Base-by-base conservation (phyloP, 1,284 basidiomycete species). In the Ustilago lituana region DNA sequence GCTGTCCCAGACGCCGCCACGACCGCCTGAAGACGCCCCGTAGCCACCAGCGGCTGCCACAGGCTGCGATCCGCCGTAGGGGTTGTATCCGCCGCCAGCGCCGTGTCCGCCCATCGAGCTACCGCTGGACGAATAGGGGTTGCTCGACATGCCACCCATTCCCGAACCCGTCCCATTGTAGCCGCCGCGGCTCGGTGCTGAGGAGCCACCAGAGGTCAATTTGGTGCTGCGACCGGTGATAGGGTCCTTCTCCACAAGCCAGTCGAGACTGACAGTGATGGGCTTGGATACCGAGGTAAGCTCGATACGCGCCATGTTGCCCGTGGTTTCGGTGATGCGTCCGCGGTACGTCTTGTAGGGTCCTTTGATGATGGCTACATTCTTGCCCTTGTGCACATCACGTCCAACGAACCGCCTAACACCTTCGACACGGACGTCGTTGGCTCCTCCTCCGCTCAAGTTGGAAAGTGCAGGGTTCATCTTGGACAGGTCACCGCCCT, bases 321-420 rank as follows among this genome's bases (percentile, higher is more conserved):
- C 95, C 56, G 94, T 95, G 12, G 93, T 92, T 79, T 98, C 96
- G 83, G 95, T 98, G 86, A 98, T 91, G 11, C 90, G 89, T 7
- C 96, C 96, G 46, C 90, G 86, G 74, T 94, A 90, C 9, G 94
- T 93, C 84, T 99, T 98, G 82, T 91, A 89, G 0, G 91, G 88
- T 2, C 96, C 95, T 79, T 92, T 91, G 63, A 92, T 86, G 20
- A 98, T 89, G 14, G 88, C 88, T 15, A 98, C 92, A 4, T 86
- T 85, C 2, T 88, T 87, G 26, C 94, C 94, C 74, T 94, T 90
- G 76, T 92, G 86, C 35, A 91, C 86, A 82, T 97, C 93, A 29
- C 74, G 73, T 15, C 75, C 75, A 24, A 71, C 71, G 8, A 66
- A 35, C 14, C 75, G 69, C 22, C 57, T 44, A 3, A 63, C 70